Evolutionary conservation across 352 stramenopile genomes (phyloP), one percentile per base, ranked within the genome.

Genomic region (Pythium coloratum): DNA sequence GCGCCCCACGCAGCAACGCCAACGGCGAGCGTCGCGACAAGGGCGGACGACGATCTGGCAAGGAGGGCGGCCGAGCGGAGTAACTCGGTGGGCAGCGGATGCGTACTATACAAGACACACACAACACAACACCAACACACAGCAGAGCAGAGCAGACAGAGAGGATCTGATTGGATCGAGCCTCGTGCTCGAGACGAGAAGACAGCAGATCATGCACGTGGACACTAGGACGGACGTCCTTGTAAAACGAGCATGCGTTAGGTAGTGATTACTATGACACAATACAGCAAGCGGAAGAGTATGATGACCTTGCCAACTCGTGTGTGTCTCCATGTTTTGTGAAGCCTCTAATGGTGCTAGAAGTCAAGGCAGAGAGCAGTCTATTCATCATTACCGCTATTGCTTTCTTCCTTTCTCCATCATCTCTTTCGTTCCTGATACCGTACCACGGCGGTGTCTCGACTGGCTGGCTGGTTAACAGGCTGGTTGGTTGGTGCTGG

Each of bases 31-130:
- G 77, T 55, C 85, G 85, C 49, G 80, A 89, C 44, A 92, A 90
- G 73, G 76, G 77, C 51, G 79, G 72, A 24, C 83, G 84, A 68
- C 84, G 86, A 73, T 80, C 84, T 54, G 82, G 82, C 20, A 89
- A 87, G 67, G 77, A 86, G 50, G 86, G 67, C 38, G 14, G 13
- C 66, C 80, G 76, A 62, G 56, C 79, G 57, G 81, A 91, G 56
- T 89, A 89, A 76, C n/a, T 54, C n/a, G n/a, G 28, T 24, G n/a
- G 26, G 26, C 38, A 46, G 24, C 44, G 33, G 55, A 58, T 59
- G 56, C 51, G 66, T 64, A 71, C 36, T 68, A 75, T 67, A 67
- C 66, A 70, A 57, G 64, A 46, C 51, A 62, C 66, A 72, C 66
- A 65, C 40, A 64, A 64, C 50, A 53, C 30, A 20, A 62, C 56